Percentiles rank a stretch among this genome's conserved stretches.
These are phyloP conservation scores for Dactylellina cionopaga DNA, from an alignment of 2,329 filamentous ascomycete genomes.

Conservation along the genomic window DNA sequence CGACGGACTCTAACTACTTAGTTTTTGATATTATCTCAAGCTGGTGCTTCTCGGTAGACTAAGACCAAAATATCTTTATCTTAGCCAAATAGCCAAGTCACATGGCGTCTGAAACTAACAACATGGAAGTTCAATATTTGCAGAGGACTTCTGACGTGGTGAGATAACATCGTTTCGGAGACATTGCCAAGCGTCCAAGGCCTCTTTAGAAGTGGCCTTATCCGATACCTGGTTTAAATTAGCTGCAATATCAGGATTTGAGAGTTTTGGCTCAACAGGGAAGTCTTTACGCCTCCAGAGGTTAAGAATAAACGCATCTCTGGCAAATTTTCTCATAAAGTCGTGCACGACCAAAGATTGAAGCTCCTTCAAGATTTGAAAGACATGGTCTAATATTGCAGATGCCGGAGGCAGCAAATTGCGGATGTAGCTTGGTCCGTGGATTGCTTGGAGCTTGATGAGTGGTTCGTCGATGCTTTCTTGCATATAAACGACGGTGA, in stretches of 20 bases:
- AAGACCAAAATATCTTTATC: no score
- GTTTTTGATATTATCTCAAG: no score
- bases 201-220: neutral
- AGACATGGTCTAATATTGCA: neutral
- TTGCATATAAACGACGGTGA: neutral
- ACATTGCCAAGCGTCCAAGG: conserved; percentile 4
- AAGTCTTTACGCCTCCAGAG: neutral
- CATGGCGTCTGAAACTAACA: no score
- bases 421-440: neutral
- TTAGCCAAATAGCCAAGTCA: no score
- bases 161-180: conserved; percentile 15
- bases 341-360: conserved; percentile 10
- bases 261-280: neutral
- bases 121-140: no score
- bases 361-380: conserved; percentile 3
- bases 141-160: no score
- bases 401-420: neutral
- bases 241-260: neutral
- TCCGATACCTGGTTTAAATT: neutral
- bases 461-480: neutral
- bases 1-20: no score
- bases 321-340: conserved; percentile 24
- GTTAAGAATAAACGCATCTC: neutral
- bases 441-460: neutral
- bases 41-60: no score